Evolutionary conservation across 2,329 filamentous ascomycete species (phyloP), one percentile per base, ranked within the genome.

Genomic region (Aspergillus sp.): DNA sequence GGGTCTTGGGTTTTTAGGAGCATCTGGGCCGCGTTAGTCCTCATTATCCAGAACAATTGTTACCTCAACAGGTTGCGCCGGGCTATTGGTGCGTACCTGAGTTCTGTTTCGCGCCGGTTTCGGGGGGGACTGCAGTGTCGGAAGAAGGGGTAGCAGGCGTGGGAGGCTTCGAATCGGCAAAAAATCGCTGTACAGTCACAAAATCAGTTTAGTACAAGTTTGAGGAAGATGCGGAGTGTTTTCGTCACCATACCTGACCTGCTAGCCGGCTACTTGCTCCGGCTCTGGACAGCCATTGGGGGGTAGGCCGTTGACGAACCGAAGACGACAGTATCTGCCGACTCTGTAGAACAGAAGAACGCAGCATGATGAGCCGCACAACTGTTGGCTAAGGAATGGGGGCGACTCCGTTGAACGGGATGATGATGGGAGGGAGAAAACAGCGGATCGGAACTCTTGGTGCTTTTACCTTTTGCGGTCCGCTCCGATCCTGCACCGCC

Each of bases 341-440:
- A 70, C 78, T 73, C 64, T 79, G 74, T 63, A 73, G 69, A 73
- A 83, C 74, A 68, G 80, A 81, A 68, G 77, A 78, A 74, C 81
- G 81, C 80, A 83, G 79, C 81, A 84, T 83, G 67, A 69, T 78
- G 76, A 71, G 78, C 80, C 75, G 75, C 73, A 72, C 71, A 69
- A 68, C 70, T 66, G 65, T 65, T 66, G 65, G 58, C 58, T 63
- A 59, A 62, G 62, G 64, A 64, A 62, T 62, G 64, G 62, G 59
- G 62, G 66, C 60, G 63, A 56, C 57, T 57, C 55, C 55, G 48
- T 58, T 55, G 61, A 61, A 60, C 58, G 61, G 65, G 58, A 62
- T 67, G 67, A 57, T 57, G 65, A 68, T 68, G 64, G 61, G 66
- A 68, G 68, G 64, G 66, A 62, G 67, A 71, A 70, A 68, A 65